phyloP scores from a whole-genome alignment of 208 protist species.

The Acanthamoeba lenticulata region DNA sequence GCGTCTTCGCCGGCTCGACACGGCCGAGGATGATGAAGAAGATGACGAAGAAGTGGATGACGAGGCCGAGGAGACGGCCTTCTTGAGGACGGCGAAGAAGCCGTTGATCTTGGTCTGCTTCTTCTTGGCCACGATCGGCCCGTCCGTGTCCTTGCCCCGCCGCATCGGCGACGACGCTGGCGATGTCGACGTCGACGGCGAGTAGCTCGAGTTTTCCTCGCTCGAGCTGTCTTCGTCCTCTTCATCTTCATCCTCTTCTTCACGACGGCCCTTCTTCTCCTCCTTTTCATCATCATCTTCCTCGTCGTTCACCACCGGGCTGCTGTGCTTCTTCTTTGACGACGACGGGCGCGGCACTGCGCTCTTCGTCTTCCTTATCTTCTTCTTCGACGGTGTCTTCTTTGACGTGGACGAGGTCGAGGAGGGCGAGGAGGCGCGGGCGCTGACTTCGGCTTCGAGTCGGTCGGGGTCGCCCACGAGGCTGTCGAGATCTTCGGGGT shows the following conservation, averaged over 20 bases:
- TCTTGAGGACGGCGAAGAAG: background rate
- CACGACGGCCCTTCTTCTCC: background rate
- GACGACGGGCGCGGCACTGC: too few relatives aligned
- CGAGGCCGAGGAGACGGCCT: background rate
- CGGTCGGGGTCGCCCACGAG: too few relatives aligned
- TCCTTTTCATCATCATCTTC: background rate
- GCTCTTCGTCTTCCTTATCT: too few relatives aligned
- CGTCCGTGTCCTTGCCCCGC: constrained; percentile 24
- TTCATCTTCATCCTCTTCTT: background rate
- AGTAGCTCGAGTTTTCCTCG: background rate
- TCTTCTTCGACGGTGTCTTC: too few relatives aligned
- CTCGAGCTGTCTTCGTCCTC: background rate
- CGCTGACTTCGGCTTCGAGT: too few relatives aligned
- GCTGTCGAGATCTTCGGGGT: too few relatives aligned
- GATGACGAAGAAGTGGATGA: background rate
- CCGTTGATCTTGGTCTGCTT: constrained; percentile 56
- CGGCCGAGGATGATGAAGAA: too few relatives aligned
- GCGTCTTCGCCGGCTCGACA: background rate
- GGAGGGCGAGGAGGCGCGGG: too few relatives aligned
- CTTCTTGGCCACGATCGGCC: constrained; percentile 33
- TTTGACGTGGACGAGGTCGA: too few relatives aligned
- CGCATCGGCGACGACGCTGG: background rate
- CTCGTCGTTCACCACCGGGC: background rate
- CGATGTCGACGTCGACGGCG: background rate
- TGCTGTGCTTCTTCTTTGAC: background rate